Evolutionary conservation across 306 rosid genomes (phyloP).

Genomic region (Quercus rubra): DNA sequence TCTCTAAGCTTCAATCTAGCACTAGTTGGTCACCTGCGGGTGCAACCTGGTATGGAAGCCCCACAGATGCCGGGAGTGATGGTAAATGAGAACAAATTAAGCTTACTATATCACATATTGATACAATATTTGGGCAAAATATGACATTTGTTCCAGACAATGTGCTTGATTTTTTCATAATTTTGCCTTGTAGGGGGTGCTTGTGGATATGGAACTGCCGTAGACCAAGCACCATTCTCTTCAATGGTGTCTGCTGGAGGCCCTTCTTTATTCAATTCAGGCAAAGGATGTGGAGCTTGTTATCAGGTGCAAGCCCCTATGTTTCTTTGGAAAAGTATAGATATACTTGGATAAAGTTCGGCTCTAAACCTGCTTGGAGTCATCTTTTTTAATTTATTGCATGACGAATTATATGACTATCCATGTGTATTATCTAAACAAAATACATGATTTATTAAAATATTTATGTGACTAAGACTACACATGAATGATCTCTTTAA

Average conservation of each 20-base stretch:
- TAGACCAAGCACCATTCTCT: constrained; percentile 60
- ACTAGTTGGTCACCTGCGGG: constrained; percentile 31
- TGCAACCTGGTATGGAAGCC: constrained; percentile 42
- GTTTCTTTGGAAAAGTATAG: too few species aligned
- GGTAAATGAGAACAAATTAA: constrained; percentile 7
- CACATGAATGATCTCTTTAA: too few species aligned
- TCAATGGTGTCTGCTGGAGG: constrained; percentile 61
- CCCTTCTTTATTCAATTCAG: constrained; percentile 50
- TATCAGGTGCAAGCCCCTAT: constrained; percentile 45
- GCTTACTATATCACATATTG: neutral
- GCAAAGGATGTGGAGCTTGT: constrained; percentile 81
- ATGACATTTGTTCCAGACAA: too few species aligned
- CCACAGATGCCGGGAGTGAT: constrained; percentile 33
- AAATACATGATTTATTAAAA: too few species aligned
- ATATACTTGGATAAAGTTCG: too few species aligned
- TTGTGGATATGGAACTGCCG: constrained; percentile 64
- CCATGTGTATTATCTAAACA: too few species aligned
- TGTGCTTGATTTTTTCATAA: neutral
- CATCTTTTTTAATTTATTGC: too few species aligned
- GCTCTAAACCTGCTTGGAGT: too few species aligned
- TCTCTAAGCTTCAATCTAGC: constrained; percentile 15
- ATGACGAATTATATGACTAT: too few species aligned
- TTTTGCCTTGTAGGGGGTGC: constrained; percentile 55
- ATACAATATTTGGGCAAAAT: neutral
- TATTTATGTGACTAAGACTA: too few species aligned